Percentiles rank a stretch among this genome's conserved stretches.
These are phyloP conservation scores for Aspergillus phoenicis DNA, from an alignment of 2,329 filamentous ascomycete species.

Conservation along the genomic window DNA sequence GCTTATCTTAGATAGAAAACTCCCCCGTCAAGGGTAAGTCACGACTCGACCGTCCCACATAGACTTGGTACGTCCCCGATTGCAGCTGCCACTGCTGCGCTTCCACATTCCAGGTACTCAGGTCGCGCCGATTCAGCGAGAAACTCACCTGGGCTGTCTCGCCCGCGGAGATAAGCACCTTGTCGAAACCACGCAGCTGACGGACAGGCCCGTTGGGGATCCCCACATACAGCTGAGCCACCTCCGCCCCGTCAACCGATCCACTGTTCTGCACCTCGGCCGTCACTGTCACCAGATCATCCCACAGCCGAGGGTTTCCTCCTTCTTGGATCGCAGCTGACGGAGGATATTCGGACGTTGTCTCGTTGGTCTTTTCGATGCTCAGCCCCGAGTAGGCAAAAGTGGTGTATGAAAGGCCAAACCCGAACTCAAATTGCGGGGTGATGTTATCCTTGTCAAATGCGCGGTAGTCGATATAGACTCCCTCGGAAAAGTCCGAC, in stretches of 20 bases:
- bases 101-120: slow-evolving; percentile 34
- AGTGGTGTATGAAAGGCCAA: slow-evolving; percentile 34
- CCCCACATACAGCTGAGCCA: slow-evolving; percentile 58
- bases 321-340: slow-evolving; percentile 51
- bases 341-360: slow-evolving; percentile 17
- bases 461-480: slow-evolving; percentile 58
- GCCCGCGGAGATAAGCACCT: slow-evolving; percentile 47
- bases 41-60: slow-evolving; percentile 28
- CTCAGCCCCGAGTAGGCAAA: slow-evolving; percentile 24
- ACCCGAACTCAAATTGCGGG: slow-evolving; percentile 44
- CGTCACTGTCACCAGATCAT: slow-evolving; percentile 50
- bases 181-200: slow-evolving; percentile 57
- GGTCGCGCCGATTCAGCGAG: slow-evolving; percentile 39
- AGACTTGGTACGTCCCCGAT: slow-evolving; percentile 21
- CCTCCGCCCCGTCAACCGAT: slow-evolving; percentile 47
- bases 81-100: slow-evolving; percentile 29
- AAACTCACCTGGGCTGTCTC: slow-evolving; percentile 47
- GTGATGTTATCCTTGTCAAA: slow-evolving; percentile 49
- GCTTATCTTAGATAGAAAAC: slow-evolving; percentile 10
- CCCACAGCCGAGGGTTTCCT: slow-evolving; percentile 58
- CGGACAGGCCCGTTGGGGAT: slow-evolving; percentile 36
- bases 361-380: slow-evolving; percentile 3
- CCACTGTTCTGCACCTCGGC: slow-evolving; percentile 56
- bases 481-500: slow-evolving; percentile 53
- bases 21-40: slow-evolving; percentile 23